Conservation (phyloP, 1,284 basidiomycete species). For the Neolentinus lepideus region DNA sequence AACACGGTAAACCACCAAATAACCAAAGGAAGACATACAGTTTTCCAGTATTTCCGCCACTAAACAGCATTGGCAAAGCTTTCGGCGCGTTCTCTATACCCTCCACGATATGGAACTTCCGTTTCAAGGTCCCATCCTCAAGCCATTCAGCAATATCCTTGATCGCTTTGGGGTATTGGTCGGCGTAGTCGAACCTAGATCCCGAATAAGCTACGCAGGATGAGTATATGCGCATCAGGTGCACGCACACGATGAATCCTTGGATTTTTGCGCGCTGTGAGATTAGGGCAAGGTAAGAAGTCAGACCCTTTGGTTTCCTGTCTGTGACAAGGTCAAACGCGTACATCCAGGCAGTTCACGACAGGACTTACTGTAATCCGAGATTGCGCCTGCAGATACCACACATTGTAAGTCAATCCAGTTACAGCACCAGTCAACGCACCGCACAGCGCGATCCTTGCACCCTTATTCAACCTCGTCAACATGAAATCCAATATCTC, state of each 20-base stretch:
- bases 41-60: constrained; percentile 80
- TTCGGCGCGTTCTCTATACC: constrained; percentile 68
- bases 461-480: constrained; percentile 66
- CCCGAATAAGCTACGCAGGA: neutral
- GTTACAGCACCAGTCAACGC: constrained; percentile 9
- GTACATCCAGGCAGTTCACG: neutral
- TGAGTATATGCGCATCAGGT: neutral
- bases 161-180: constrained; percentile 46
- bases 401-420: neutral
- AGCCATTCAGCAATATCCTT: constrained; percentile 49
- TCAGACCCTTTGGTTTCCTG: constrained; percentile 49
- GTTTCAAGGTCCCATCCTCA: constrained; percentile 68
- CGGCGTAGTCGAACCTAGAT: constrained; percentile 60
- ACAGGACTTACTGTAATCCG: constrained; percentile 55
- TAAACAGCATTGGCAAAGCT: constrained; percentile 66
- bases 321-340: constrained; percentile 29
- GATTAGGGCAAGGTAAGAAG: constrained; percentile 62
- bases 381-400: constrained; percentile 59
- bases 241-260: constrained; percentile 75
- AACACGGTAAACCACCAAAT: constrained; percentile 4
- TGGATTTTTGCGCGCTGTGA: constrained; percentile 69
- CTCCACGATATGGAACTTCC: constrained; percentile 74
- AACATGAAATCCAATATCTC: constrained; percentile 76
- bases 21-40: constrained; percentile 40
- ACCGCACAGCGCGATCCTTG: constrained; percentile 76